Evolutionary conservation across 148 eudicot genomes (phyloP).

Genomic region (Vaccinium vitisidaea): DNA sequence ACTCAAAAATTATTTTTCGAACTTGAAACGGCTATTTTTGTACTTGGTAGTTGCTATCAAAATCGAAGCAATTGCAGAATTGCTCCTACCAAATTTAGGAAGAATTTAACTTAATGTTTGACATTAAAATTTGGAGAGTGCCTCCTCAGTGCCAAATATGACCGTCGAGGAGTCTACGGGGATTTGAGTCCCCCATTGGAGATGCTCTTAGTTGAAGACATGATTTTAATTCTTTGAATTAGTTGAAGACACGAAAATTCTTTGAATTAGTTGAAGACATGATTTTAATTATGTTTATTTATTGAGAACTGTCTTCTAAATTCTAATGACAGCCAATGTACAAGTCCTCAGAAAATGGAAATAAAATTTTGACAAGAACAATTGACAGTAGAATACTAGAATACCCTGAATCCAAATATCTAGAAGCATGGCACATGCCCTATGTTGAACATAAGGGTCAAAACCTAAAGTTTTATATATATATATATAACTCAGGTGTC

Average conservation of each 20-base stretch:
- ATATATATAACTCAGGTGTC: too few species aligned
- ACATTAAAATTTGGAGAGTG: not conserved
- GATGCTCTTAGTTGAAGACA: not conserved
- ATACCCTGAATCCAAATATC: not conserved
- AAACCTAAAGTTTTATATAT: too few species aligned
- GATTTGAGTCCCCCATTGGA: not conserved
- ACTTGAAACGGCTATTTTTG: not conserved
- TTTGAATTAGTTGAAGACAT: not conserved
- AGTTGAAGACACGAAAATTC: not conserved
- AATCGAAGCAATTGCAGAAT: not conserved
- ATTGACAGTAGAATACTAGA: not conserved
- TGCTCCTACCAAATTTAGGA: not conserved
- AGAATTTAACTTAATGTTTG: not conserved
- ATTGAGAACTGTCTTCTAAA: not conserved
- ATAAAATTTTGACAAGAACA: not conserved
- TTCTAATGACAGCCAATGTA: not conserved
- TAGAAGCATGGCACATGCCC: constrained; percentile 31
- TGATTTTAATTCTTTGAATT: too few species aligned
- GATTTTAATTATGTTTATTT: not conserved
- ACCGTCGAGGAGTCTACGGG: not conserved
- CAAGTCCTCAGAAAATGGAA: not conserved
- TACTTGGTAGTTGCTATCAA: not conserved
- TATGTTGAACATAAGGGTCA: not conserved
- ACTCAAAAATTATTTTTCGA: too few species aligned
- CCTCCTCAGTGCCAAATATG: not conserved